Conservation (phyloP, 345 rosid genomes). For the Toxicodendron radicans region DNA sequence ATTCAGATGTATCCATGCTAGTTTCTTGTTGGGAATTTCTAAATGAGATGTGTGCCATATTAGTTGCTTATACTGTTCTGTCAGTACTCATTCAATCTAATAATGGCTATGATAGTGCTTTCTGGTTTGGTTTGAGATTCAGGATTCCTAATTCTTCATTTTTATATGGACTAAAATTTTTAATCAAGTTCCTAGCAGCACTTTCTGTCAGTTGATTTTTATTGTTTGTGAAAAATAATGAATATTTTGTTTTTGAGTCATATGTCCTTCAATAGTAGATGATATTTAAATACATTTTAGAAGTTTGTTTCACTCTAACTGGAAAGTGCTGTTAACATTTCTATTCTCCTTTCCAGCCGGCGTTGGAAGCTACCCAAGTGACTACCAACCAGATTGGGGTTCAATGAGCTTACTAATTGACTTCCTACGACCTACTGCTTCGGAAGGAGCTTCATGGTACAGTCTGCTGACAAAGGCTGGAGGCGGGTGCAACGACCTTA, state of each 20-base stretch:
- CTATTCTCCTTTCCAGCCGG: slow-evolving; percentile 60
- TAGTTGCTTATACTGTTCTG: background rate
- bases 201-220: background rate
- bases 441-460: slow-evolving; percentile 76
- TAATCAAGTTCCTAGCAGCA: background rate
- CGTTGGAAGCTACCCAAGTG: slow-evolving; percentile 42
- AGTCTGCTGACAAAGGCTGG: slow-evolving; percentile 80
- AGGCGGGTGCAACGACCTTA: slow-evolving; percentile 97
- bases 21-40: background rate
- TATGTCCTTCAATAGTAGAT: background rate
- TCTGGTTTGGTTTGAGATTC: background rate
- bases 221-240: slow-evolving; percentile 1
- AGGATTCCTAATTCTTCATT: background rate
- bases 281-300: background rate
- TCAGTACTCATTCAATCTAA: background rate
- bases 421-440: slow-evolving; percentile 72
- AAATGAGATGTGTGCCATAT: background rate
- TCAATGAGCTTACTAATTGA: slow-evolving; percentile 75
- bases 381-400: slow-evolving; percentile 83
- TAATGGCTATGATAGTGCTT: background rate
- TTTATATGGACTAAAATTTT: background rate
- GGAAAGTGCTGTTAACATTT: slow-evolving; percentile 7
- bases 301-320: background rate
- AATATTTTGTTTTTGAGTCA: background rate
- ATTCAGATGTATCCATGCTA: background rate